Evolutionary conservation across 2,329 filamentous ascomycete genomes (phyloP).

Genomic region (Fusarium aywerte): DNA sequence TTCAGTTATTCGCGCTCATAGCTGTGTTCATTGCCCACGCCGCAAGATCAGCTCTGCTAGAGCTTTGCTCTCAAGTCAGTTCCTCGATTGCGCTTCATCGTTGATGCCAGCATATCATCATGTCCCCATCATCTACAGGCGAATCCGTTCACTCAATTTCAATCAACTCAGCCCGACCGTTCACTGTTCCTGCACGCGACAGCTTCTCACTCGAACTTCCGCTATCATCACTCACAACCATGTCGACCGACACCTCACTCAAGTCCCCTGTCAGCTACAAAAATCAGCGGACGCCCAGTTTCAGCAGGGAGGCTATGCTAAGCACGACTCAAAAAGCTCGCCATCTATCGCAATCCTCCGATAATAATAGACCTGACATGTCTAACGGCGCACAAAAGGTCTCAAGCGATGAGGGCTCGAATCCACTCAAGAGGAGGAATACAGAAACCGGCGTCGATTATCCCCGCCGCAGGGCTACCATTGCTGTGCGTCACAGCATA

Average conservation of each 20-base stretch:
- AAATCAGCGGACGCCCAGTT: constrained; percentile 55
- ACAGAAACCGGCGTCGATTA: constrained; percentile 72
- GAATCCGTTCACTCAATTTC: constrained; percentile 61
- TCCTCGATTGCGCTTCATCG: constrained; percentile 37
- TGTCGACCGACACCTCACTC: constrained; percentile 57
- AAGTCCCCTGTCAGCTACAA: constrained; percentile 65
- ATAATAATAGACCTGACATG: constrained; percentile 56
- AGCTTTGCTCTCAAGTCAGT: constrained; percentile 2
- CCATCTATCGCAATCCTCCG: constrained; percentile 66
- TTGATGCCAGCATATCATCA: constrained; percentile 48
- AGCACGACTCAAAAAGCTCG: constrained; percentile 64
- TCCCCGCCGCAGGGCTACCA: constrained; percentile 71
- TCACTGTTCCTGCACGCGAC: constrained; percentile 59
- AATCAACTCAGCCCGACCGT: constrained; percentile 55
- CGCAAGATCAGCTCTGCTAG: neutral
- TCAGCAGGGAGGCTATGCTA: constrained; percentile 66
- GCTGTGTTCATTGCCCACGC: neutral
- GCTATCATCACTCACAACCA: constrained; percentile 56
- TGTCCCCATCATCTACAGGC: constrained; percentile 65
- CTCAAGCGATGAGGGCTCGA: constrained; percentile 63
- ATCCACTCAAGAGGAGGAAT: constrained; percentile 70
- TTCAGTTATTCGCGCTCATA: constrained; percentile 16
- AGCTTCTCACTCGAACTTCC: constrained; percentile 62
- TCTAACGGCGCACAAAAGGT: constrained; percentile 59
- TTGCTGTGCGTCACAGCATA: constrained; percentile 64